A percentile compares a stretch with the other conserved stretches of the same genome.
These are phyloP conservation scores for Alternaria arborescens DNA, from an alignment of 2,329 filamentous ascomycete genomes.

Conservation along the genomic window DNA sequence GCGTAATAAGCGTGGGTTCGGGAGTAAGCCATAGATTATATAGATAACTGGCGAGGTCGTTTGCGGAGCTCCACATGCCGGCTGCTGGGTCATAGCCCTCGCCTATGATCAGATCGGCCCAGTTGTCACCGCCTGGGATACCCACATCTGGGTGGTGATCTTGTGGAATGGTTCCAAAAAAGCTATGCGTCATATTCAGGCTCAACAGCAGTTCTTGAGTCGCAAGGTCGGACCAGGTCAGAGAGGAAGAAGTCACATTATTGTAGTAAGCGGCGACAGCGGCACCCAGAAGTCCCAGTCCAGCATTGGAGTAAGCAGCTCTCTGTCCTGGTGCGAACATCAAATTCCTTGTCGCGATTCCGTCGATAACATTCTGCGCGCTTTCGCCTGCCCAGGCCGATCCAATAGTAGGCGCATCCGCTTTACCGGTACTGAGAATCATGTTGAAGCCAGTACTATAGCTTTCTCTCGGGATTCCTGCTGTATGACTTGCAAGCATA, in stretches of 20 bases:
- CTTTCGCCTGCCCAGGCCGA: conserved; percentile 33
- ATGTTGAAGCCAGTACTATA: conserved; percentile 44
- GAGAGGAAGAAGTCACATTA: conserved; percentile 20
- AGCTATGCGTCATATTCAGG: conserved; percentile 40
- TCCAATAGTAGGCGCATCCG: conserved; percentile 37
- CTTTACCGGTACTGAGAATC: conserved; percentile 33
- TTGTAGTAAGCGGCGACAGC: conserved; percentile 39
- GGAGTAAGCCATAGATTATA: conserved; percentile 37
- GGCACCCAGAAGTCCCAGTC: conserved; percentile 37
- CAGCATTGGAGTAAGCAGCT: conserved; percentile 44
- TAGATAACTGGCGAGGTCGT: conserved; percentile 39
- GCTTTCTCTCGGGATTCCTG: conserved; percentile 40
- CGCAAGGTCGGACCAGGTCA: conserved; percentile 35
- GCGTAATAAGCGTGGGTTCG: conserved; percentile 33
- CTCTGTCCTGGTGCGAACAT: conserved; percentile 45
- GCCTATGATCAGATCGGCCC: conserved; percentile 38
- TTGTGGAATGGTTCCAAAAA: conserved; percentile 34
- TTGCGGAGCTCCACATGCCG: conserved; percentile 45
- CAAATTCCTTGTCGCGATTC: conserved; percentile 25
- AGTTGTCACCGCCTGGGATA: conserved; percentile 39
- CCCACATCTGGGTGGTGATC: conserved; percentile 27
- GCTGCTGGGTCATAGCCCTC: conserved; percentile 43
- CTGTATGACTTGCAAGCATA: conserved; percentile 46
- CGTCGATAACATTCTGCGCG: conserved; percentile 30
- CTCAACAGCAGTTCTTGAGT: conserved; percentile 30